Evolutionary conservation across 1,284 basidiomycete genomes (phyloP), one percentile per base, ranked within the genome.

Genomic region (Sporisorium exsertum): DNA sequence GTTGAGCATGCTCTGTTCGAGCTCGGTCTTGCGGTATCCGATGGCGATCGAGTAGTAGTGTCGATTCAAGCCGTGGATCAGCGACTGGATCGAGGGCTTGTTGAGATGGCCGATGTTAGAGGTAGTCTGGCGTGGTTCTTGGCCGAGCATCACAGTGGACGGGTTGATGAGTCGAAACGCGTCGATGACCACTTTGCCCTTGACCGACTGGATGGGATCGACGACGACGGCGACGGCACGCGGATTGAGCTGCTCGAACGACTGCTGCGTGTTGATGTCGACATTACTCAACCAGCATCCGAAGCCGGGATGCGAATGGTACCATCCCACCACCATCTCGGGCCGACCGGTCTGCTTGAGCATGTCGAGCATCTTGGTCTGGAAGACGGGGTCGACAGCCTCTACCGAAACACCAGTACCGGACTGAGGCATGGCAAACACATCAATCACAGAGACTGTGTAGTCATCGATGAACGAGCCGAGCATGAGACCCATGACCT

Each of bases 191-290:
- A 99, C 97, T 76, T 87, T 87, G 49, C 87, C 86, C 86, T 98
- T 95, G 81, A 99, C 97, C 29, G 95, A 98, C 87, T 99, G 97
- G 84, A 99, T 99, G 33, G 97, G 97, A 87, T 99, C 97, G 69
- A 99, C 91, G 77, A 99, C 97, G 55, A 99, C 96, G 47, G 97
- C 95, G 47, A 99, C 97, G 8, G 96, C 95, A 62, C 96, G 92
- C 54, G 92, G 89, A 86, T 98, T 93, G 77, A 99, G 91, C 81
- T 93, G 93, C 88, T 99, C 97, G 85, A 99, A 99, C 16, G 95
- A 97, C 94, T 99, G 95, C 86, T 99, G 97, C 6, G 97, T 99
- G 88, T 99, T 98, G 86, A 99, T 95, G 88, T 99, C 97, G 43
- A 99, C 97, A 80, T 94, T 95, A 55, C 94, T 97, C 43, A 99